Percentiles rank a stretch among this genome's conserved stretches.
These are phyloP conservation scores for Russula brevipes DNA, from an alignment of 768 basidiomycete genomes.

Conservation along the genomic window DNA sequence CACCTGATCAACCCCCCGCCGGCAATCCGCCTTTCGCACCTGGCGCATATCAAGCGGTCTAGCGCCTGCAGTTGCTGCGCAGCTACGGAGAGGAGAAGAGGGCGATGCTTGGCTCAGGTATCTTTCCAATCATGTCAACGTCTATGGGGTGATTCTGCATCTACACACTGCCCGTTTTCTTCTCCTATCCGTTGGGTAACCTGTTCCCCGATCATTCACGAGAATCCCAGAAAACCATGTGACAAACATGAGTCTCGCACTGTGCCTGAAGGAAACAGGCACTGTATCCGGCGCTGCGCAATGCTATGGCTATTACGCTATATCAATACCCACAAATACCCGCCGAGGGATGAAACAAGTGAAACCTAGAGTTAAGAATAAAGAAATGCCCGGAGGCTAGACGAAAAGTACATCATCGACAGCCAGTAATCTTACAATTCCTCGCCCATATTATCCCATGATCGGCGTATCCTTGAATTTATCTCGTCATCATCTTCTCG, in stretches of 20 bases:
- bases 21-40: conserved; percentile 27
- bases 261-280: background rate
- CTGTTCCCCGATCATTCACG: background rate
- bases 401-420: background rate
- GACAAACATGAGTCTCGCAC: background rate
- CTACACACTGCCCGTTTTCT: background rate
- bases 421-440: background rate
- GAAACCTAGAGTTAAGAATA: background rate
- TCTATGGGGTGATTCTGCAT: background rate
- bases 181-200: background rate
- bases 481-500: background rate
- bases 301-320: no score
- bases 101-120: background rate
- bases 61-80: background rate
- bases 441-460: background rate
- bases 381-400: background rate
- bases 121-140: background rate
- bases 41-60: conserved; percentile 35
- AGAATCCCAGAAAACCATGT: background rate
- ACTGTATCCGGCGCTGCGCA: background rate
- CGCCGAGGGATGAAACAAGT: background rate
- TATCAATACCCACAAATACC: no score
- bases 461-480: background rate
- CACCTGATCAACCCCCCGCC: conserved; percentile 26
- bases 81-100: background rate